phyloP scores from a whole-genome alignment of 352 stramenopile genomes.

The Phytophthora podocarpi region DNA sequence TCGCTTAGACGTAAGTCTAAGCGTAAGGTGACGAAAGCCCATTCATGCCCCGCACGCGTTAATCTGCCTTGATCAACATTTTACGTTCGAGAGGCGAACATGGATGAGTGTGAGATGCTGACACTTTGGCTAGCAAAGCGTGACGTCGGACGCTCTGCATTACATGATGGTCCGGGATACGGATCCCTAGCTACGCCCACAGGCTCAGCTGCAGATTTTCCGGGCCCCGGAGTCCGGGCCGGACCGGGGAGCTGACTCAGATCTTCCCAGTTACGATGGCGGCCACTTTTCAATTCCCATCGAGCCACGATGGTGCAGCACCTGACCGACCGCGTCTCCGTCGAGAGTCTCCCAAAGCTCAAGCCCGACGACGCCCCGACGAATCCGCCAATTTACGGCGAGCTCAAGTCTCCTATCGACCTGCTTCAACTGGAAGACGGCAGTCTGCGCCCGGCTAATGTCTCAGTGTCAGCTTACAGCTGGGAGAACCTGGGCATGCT shows the following conservation, averaged over 20 bases:
- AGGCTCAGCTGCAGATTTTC: not conserved
- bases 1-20: not conserved
- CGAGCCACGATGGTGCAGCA: too few species aligned
- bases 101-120: slow-evolving; percentile 6
- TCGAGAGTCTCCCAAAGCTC: too few species aligned
- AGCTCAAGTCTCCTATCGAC: too few species aligned
- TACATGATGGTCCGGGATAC: not conserved
- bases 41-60: slow-evolving; percentile 1
- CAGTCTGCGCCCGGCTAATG: too few species aligned
- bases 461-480: slow-evolving; percentile 28
- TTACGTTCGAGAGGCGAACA: not conserved
- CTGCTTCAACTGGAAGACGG: too few species aligned
- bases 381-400: too few species aligned
- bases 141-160: too few species aligned
- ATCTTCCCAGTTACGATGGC: not conserved
- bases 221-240: not conserved
- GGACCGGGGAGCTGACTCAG: too few species aligned
- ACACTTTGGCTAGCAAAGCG: too few species aligned
- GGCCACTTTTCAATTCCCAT: too few species aligned
- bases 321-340: too few species aligned
- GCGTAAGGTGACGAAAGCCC: not conserved
- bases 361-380: too few species aligned
- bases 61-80: not conserved
- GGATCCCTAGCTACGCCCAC: not conserved
- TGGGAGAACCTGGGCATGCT: slow-evolving; percentile 47